phyloP scores from a whole-genome alignment of 2,329 filamentous ascomycete genomes.

The Exserohilum turcica region DNA sequence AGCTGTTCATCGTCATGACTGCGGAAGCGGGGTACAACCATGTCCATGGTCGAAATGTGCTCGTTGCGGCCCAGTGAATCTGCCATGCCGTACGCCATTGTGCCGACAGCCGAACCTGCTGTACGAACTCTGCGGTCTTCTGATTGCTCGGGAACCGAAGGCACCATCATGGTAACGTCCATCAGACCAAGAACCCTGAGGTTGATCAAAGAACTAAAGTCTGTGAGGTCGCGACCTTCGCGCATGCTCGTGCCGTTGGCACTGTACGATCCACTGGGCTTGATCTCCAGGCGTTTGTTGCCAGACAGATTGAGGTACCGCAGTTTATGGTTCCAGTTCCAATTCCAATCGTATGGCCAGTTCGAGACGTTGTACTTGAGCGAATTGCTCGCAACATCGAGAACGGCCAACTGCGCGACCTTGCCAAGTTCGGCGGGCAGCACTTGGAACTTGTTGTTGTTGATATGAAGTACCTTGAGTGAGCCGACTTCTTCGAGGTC shows the following conservation, averaged over 20 bases:
- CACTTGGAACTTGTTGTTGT: constrained; percentile 97
- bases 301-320: constrained; percentile 95
- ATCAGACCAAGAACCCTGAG: constrained; percentile 90
- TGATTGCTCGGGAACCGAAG: constrained; percentile 91
- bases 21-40: constrained; percentile 91
- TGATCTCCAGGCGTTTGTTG: constrained; percentile 94
- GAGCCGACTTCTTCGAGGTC: constrained; percentile 89
- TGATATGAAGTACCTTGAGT: constrained; percentile 89
- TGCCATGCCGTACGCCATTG: constrained; percentile 95
- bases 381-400: constrained; percentile 93
- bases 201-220: constrained; percentile 84
- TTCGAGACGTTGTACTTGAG: constrained; percentile 99
- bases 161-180: constrained; percentile 95
- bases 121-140: constrained; percentile 94
- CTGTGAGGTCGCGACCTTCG: constrained; percentile 76
- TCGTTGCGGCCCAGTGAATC: constrained; percentile 92
- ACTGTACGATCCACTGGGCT: constrained; percentile 64
- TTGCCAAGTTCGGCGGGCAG: constrained; percentile 93
- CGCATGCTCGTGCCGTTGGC: constrained; percentile 51
- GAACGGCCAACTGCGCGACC: constrained; percentile 85
- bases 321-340: constrained; percentile 96
- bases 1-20: constrained; percentile 88
- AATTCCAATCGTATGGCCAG: constrained; percentile 99
- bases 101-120: constrained; percentile 90
- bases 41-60: constrained; percentile 92